Conservation (phyloP, 768 basidiomycete genomes). For the Wakefieldia striispora region DNA sequence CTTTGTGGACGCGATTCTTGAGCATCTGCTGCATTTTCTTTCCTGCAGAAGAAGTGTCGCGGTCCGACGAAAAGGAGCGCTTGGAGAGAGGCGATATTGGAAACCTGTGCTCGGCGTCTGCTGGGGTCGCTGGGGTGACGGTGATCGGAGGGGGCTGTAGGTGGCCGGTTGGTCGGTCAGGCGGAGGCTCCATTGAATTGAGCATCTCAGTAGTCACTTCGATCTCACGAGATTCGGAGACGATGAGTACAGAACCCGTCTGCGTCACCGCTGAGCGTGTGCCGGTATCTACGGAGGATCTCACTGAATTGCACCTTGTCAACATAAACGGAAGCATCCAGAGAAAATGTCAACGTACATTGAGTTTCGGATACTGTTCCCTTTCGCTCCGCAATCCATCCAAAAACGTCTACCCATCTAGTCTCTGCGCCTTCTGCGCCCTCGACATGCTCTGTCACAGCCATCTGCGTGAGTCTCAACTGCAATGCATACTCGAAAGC, state of each 20-base stretch:
- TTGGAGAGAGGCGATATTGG: conserved; percentile 17
- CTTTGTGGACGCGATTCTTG: conserved; percentile 71
- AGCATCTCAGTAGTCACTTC: conserved; percentile 11
- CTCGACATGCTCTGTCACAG: conserved; percentile 76
- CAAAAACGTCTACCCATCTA: conserved; percentile 82
- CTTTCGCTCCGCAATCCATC: conserved; percentile 74
- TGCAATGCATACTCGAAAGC: conserved; percentile 78
- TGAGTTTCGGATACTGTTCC: conserved; percentile 30
- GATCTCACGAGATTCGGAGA: conserved; percentile 14
- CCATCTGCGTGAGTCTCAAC: conserved; percentile 81
- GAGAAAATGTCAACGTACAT: conserved; percentile 15
- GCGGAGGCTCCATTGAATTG: not conserved
- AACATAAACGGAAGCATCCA: not conserved
- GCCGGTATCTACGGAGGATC: conserved; percentile 31
- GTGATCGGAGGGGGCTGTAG: conserved; percentile 43
- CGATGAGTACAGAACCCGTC: conserved; percentile 7
- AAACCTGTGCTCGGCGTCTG: conserved; percentile 26
- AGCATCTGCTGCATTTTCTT: conserved; percentile 77
- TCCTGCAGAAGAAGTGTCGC: conserved; percentile 54
- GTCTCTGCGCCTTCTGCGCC: conserved; percentile 81
- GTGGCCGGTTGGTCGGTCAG: not conserved
- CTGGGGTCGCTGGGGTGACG: conserved; percentile 62
- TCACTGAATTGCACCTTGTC: conserved; percentile 14
- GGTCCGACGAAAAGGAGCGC: conserved; percentile 31
- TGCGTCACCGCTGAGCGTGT: conserved; percentile 28